Conservation (phyloP, 2,329 filamentous ascomycete species). For the Neurospora crassa region DNA sequence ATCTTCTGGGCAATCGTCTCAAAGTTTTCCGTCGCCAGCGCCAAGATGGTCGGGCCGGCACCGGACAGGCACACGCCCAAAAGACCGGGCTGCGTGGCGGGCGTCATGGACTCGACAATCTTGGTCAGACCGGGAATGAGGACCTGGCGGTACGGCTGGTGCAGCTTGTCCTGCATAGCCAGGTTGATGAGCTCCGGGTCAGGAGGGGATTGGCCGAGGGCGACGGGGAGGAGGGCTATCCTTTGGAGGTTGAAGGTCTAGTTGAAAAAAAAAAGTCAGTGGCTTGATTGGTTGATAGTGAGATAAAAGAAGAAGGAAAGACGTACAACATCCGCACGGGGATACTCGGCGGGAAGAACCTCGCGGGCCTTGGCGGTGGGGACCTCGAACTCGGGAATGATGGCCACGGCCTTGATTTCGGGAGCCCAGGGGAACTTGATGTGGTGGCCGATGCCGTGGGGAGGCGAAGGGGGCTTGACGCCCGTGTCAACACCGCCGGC, state of each 20-base stretch:
- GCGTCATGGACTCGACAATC: slow-evolving; percentile 85
- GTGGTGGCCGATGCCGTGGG: slow-evolving; percentile 86
- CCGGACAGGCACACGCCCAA: slow-evolving; percentile 92
- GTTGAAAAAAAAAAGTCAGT: no score
- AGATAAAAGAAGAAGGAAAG: background rate
- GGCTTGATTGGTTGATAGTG: no score
- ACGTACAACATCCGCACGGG: slow-evolving; percentile 71
- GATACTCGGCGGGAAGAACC: slow-evolving; percentile 73
- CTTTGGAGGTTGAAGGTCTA: slow-evolving; percentile 84
- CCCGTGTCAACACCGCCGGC: slow-evolving; percentile 90
- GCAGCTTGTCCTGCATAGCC: slow-evolving; percentile 97
- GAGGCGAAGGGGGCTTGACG: slow-evolving; percentile 76
- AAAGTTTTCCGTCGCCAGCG: slow-evolving; percentile 84
- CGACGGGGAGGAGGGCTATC: slow-evolving; percentile 81
- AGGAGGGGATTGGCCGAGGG: slow-evolving; percentile 80
- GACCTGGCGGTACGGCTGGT: slow-evolving; percentile 88
- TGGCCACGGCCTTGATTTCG: slow-evolving; percentile 93
- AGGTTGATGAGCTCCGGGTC: slow-evolving; percentile 91
- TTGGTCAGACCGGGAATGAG: slow-evolving; percentile 87
- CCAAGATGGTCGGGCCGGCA: slow-evolving; percentile 89
- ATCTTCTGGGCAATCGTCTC: slow-evolving; percentile 75
- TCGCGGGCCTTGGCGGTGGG: slow-evolving; percentile 84
- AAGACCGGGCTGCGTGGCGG: slow-evolving; percentile 74
- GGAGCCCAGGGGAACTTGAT: slow-evolving; percentile 90
- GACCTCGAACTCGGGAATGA: slow-evolving; percentile 93